Evolutionary conservation across 2,329 filamentous ascomycete species (phyloP), one percentile per base, ranked within the genome.

Genomic region (Chaetoscypha palmicola): DNA sequence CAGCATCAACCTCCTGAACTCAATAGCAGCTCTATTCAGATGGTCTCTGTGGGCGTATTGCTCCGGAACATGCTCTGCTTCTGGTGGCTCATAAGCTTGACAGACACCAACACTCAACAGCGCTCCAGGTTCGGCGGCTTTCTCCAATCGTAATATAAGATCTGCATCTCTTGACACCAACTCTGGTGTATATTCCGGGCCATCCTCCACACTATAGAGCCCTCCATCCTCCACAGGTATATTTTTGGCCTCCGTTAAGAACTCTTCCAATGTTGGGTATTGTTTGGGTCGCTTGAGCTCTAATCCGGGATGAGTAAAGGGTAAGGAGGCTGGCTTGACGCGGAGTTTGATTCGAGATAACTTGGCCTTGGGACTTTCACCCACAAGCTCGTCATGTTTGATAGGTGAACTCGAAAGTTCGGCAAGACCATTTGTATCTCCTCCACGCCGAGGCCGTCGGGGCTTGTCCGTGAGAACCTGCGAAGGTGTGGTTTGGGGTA

Each of bases 21-120:
- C 83, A 10, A 83, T 61, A 46, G 85, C 82, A 49, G 94, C 90
- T 36, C 82, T 81, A 35, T 85, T 72, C 41, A 97, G 73, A 60
- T 97, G 86, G 58, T 97, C 90, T 59, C 79, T 76, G 54, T 94
- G 89, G n/a, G 84, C 81, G 71, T 87, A 97, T 58, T 92, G 87
- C 0, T 79, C 76, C 0, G 86, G 86, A 56, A 94, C 85, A 45
- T 86, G 81, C 47, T 68, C 69, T 23, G 75, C 73, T 10, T 79
- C 71, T 50, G 92, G 86, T 0, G 86, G 85, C 14, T 81, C 73
- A 55, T 86, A 92, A 19, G 83, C 67, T 2, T 81, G 82, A 60
- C 86, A 91, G 47, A 74, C 72, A 47, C 80, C 78, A 42, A 73
- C 68, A 39, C 83, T 88, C 21, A 96, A 71, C 3, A 89, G 62